phyloP scores from a whole-genome alignment of 2,329 filamentous ascomycete species.

The Dothidotthia symphoricarpi region DNA sequence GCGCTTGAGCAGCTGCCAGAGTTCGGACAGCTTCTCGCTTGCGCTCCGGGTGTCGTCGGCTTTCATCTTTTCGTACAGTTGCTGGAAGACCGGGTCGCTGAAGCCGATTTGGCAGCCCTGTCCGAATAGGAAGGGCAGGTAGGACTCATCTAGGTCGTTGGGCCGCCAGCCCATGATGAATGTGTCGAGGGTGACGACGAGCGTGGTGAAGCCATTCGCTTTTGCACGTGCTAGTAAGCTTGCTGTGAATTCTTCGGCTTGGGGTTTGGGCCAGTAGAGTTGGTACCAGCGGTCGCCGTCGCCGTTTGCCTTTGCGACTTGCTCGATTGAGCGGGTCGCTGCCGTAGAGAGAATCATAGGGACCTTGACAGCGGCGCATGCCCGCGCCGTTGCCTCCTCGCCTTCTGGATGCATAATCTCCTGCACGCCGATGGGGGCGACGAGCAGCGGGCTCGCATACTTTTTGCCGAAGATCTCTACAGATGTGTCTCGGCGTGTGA shows the following conservation, averaged over 20 bases:
- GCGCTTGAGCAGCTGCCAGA: conserved; percentile 39
- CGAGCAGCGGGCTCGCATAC: conserved; percentile 55
- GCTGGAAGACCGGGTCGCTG: conserved; percentile 40
- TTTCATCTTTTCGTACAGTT: conserved; percentile 32
- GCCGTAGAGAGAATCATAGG: conserved; percentile 70
- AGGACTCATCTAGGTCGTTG: conserved; percentile 63
- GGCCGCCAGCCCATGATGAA: conserved; percentile 69
- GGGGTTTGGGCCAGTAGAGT: conserved; percentile 70
- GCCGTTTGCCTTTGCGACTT: conserved; percentile 60
- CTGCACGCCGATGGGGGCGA: conserved; percentile 70
- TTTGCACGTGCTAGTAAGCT: conserved; percentile 63
- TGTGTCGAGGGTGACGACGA: conserved; percentile 73
- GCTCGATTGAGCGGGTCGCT: conserved; percentile 62
- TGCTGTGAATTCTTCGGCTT: conserved; percentile 62
- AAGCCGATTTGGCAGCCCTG: conserved; percentile 39
- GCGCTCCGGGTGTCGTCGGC: conserved; percentile 32
- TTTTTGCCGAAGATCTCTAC: conserved; percentile 42
- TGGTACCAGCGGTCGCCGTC: conserved; percentile 67
- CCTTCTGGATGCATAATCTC: conserved; percentile 64
- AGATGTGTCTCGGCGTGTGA: conserved; percentile 34
- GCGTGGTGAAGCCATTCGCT: conserved; percentile 59
- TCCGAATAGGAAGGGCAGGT: conserved; percentile 57
- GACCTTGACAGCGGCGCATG: conserved; percentile 59
- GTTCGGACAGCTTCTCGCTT: conserved; percentile 36
- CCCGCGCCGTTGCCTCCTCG: conserved; percentile 63